Evolutionary conservation across 768 basidiomycete genomes (phyloP), one percentile per base, ranked within the genome.

Genomic region (Tricholoma sp.): DNA sequence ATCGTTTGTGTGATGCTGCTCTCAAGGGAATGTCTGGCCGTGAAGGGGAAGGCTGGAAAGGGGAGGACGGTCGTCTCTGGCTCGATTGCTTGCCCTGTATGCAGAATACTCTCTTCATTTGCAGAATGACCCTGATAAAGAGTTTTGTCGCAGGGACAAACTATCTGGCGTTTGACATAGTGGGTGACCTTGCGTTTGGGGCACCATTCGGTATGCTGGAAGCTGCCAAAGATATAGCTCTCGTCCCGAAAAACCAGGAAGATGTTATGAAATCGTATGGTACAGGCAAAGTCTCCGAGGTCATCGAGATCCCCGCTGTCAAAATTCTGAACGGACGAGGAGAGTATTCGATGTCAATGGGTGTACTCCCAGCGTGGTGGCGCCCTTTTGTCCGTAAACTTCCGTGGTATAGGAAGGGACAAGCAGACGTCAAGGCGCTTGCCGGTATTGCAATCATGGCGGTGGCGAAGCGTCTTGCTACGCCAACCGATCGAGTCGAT

Each of bases 121-220:
- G 47, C 16, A 18, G 10, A 4, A 21, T 51, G n/a, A 62, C 16
- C 66, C 59, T 18, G 11, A 52, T 45, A 24, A 27, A n/a, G 10
- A 57, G 55, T 45, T 34, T 16, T 32, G 14, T 51, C 55, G 29
- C 57, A 81, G 80, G 81, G 80, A 71, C 69, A 19, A 81, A 82
- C 61, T 83, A 81, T 61, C 76, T 83, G 16, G 78, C 78, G 4
- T 83, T 83, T 61, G 81, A 82, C 69, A 91, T 93, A 63, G 89
- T 94, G 45, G 91, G 89, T 69, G 90, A 94, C 68, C 79, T 94
- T 12, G 88, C 91, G 0, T 94, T 94, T 63, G 93, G 93, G 1
- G 82, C 83, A 1, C 89, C 93, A 0, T 96, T 96, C 64, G 91
- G 91, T 16, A 96, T 96, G 93, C 76, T 95, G 59, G 65, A 81